Evolutionary conservation across 202 grass and related monocot species (phyloP).

Genomic region (Elaeis oleifera): DNA sequence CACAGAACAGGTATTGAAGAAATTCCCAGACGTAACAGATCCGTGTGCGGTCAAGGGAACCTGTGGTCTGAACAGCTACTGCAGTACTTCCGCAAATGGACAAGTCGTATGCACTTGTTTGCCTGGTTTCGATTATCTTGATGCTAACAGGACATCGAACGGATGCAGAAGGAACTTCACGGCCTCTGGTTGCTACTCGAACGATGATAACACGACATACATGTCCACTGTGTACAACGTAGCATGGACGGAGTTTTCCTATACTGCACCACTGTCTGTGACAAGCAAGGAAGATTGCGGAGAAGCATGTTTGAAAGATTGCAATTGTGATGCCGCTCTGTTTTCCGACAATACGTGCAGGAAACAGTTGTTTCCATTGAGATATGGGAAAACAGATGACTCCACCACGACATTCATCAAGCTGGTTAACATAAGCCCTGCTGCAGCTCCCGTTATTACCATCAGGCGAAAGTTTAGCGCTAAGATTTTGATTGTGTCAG

Average conservation of each 20-base stretch:
- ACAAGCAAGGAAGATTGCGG: slow-evolving; percentile 30
- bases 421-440: not conserved
- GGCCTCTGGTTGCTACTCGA: slow-evolving; percentile 2
- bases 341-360: slow-evolving; percentile 21
- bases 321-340: slow-evolving; percentile 33
- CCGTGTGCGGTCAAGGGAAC: slow-evolving; percentile 20
- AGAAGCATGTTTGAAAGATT: slow-evolving; percentile 24
- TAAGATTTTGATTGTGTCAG: not conserved
- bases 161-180: slow-evolving; percentile 22
- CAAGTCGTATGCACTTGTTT: slow-evolving; percentile 17
- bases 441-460: no score
- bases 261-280: not conserved
- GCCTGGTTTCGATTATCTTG: slow-evolving; percentile 25
- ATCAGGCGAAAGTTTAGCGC: not conserved
- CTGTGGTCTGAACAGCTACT: slow-evolving; percentile 18
- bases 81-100: not conserved
- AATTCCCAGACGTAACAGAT: slow-evolving; percentile 10
- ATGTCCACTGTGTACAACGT: slow-evolving; percentile 15
- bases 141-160: not conserved
- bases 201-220: not conserved
- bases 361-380: slow-evolving; percentile 32
- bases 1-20: not conserved
- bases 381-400: slow-evolving; percentile 18
- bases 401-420: slow-evolving; percentile 31
- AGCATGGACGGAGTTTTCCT: slow-evolving; percentile 15